Evolutionary conservation across 306 rosid species (phyloP).

Genomic region (apple (Malus domestica)): DNA sequence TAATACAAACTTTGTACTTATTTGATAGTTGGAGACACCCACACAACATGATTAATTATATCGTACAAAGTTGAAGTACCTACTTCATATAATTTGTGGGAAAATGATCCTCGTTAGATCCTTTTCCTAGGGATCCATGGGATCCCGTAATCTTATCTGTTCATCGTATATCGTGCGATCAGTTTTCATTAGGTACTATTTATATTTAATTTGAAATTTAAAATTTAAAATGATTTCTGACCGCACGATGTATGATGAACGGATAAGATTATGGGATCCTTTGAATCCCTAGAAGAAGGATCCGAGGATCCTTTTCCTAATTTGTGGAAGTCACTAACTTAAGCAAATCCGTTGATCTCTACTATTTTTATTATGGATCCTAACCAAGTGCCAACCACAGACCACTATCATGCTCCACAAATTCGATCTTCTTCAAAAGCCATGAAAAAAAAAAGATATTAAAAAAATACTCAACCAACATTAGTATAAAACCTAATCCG

Average conservation of each 20-base stretch:
- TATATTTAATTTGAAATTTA: too few relatives aligned
- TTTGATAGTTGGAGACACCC: background rate
- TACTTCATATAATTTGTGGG: background rate
- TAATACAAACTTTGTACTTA: background rate
- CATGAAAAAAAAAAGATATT: background rate
- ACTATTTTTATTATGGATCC: background rate
- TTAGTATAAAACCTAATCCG: background rate
- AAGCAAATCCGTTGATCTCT: background rate
- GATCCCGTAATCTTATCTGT: too few relatives aligned
- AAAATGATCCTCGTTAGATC: rapidly evolving
- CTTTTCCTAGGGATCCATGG: too few relatives aligned
- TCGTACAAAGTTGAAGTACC: background rate
- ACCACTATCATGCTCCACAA: background rate
- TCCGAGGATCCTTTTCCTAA: background rate
- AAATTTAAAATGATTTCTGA: too few relatives aligned
- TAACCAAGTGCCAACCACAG: background rate
- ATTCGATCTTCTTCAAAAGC: background rate
- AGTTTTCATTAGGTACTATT: too few relatives aligned
- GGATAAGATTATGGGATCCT: too few relatives aligned
- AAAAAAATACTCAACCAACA: background rate
- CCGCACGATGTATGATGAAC: rapidly evolving
- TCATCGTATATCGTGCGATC: too few relatives aligned
- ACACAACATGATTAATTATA: background rate
- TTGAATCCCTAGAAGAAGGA: too few relatives aligned
- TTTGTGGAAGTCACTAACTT: background rate